These are phyloP conservation scores for Plasmodium inui DNA, from an alignment of 169 alveolate species.

Conservation along the genomic window DNA sequence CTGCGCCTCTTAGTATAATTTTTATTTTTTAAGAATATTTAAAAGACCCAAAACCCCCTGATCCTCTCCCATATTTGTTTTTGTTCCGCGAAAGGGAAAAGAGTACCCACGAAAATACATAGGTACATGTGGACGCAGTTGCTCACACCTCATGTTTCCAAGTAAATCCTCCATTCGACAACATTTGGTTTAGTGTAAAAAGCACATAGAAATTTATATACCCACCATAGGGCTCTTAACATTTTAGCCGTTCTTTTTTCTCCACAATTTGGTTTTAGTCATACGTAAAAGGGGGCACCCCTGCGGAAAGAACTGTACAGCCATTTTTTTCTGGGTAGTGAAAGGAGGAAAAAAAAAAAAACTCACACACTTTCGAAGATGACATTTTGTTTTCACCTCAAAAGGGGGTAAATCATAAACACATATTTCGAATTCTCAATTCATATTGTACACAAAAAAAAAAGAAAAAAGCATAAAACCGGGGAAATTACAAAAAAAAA, in stretches of 20 bases:
- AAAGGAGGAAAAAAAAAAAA: not conserved
- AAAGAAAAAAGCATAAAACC: not conserved
- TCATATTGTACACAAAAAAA: not conserved
- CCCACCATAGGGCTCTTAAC: not conserved
- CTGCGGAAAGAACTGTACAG: not conserved
- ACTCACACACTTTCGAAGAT: not conserved
- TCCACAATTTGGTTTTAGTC: not conserved
- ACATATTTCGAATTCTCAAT: not conserved
- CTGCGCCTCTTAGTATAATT: not conserved
- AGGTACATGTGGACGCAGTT: not conserved
- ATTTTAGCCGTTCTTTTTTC: not conserved
- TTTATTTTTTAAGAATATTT: constrained; percentile 6
- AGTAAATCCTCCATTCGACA: not conserved
- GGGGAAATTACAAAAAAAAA: not conserved
- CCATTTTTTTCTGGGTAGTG: not conserved
- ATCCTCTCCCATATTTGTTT: constrained; percentile 13
- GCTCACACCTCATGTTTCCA: not conserved
- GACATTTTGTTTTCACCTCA: not conserved
- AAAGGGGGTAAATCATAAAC: not conserved
- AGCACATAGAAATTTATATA: not conserved
- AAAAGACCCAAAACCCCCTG: not conserved
- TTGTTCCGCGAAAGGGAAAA: constrained; percentile 9
- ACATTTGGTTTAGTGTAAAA: not conserved
- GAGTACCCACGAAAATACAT: not conserved
- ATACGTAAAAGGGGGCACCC: not conserved